These are phyloP conservation scores for Chlorella sp. DNA, from an alignment of 139 green algal genomes.

Conservation along the genomic window DNA sequence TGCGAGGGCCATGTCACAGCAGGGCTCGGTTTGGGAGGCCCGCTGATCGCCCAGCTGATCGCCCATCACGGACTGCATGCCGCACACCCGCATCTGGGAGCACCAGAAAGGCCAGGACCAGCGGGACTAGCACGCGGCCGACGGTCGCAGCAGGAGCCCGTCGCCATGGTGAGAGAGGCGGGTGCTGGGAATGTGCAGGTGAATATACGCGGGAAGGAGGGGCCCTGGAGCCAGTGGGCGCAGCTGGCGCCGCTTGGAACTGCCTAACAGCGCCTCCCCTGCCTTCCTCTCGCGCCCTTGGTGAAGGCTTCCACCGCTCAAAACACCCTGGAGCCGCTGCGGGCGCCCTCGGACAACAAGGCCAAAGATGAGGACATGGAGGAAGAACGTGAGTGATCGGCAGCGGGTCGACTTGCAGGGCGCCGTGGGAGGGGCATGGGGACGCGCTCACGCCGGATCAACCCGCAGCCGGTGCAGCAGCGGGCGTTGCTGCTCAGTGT, in stretches of 20 bases:
- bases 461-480: too few species aligned
- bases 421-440: neutral
- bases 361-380: conserved; percentile 95
- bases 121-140: neutral
- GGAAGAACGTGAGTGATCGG: conserved; percentile 84
- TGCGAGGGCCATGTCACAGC: too few species aligned
- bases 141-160: neutral
- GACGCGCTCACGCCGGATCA: too few species aligned
- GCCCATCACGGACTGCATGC: too few species aligned
- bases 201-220: neutral
- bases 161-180: neutral
- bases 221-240: neutral
- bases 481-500: too few species aligned
- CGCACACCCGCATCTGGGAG: too few species aligned
- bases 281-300: neutral
- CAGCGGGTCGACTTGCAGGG: neutral
- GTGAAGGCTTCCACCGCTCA: conserved; percentile 46
- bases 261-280: neutral
- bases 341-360: conserved; percentile 72
- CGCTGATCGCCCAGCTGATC: too few species aligned
- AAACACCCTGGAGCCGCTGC: conserved; percentile 69
- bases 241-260: neutral
- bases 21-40: too few species aligned
- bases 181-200: neutral
- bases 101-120: too few species aligned